Base-by-base conservation (phyloP, 306 rosid species). In the Luffa acutangula region DNA sequence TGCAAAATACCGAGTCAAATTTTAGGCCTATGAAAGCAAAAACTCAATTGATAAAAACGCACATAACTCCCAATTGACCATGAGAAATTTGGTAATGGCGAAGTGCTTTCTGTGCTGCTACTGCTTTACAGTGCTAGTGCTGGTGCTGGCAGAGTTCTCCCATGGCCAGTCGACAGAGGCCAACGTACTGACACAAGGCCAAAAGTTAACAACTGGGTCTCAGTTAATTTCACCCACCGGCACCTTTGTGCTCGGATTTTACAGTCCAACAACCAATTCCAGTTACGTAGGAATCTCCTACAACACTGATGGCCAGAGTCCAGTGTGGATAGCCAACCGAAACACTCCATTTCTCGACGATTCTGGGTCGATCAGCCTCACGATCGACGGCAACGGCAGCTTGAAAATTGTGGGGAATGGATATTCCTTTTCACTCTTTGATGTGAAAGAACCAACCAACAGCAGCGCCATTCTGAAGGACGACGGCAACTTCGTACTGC, bases 331-430 rank as follows among this genome's bases (percentile, higher is more conserved):
- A 25, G 31, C 31, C 31, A 25, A 25, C 31, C 56, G 81, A 11
- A 59, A 80, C 71, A 58, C 79, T 51, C 83, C 83, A 34, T 67
- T 84, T 13, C 18, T 31, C n/a, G 46, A 10, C 60, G 34, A 41
- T 37, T 51, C 76, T 36, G 79, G 69, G 6, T 42, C 46, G 3
- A 9, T 67, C 53, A 33, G 31, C 4, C 81, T 86, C 36, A 31
- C 15, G 5, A 56, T 86, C 52, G 85, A 86, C 49, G 73, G 9
- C 37, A 21, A 42, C 57, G 85, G 86, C 46, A 84, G 82, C 83
- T 69, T 84, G 78, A 80, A 75, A 52, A 78, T 79, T 63, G 20
- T 69, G 10, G 43, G n/a, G 43, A 75, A 66, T 3, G 15, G 53
- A 0, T 36, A 64, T 11, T 36, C 75, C 0, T n/a, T 83, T 6